Evolutionary conservation across 2,329 filamentous ascomycete species (phyloP).

Genomic region (Aspergillus pseudotamarii): DNA sequence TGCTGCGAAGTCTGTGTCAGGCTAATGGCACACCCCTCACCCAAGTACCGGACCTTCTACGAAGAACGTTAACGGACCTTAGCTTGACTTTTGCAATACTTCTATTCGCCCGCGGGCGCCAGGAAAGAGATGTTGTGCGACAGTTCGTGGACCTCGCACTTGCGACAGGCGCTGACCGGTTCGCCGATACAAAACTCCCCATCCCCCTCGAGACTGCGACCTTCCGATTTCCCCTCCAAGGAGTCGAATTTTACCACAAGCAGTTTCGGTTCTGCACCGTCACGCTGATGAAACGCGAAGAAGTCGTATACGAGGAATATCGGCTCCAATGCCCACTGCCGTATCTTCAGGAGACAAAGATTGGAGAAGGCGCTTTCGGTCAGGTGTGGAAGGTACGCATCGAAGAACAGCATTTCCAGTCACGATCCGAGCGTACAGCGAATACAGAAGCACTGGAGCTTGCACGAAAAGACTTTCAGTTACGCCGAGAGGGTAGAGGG

Average conservation of each 20-base stretch:
- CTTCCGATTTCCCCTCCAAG: constrained; percentile 16
- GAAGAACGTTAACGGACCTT: constrained; percentile 23
- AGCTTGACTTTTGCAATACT: constrained; percentile 35
- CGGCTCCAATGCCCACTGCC: constrained; percentile 30
- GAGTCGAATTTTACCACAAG: constrained; percentile 32
- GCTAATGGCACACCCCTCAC: not conserved
- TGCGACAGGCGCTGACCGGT: not conserved
- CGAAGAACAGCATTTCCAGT: constrained; percentile 39
- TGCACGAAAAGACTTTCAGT: constrained; percentile 44
- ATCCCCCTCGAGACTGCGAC: constrained; percentile 6
- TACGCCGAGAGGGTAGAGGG: constrained; percentile 18
- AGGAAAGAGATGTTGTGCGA: constrained; percentile 24
- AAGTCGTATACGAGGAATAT: constrained; percentile 27
- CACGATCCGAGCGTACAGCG: constrained; percentile 13
- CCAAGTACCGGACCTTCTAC: not conserved
- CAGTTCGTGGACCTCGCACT: constrained; percentile 13
- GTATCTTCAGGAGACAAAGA: constrained; percentile 35
- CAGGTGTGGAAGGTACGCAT: constrained; percentile 33
- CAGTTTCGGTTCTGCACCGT: constrained; percentile 40
- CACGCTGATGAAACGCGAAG: constrained; percentile 29
- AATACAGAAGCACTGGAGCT: constrained; percentile 21
- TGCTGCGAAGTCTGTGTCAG: constrained; percentile 6
- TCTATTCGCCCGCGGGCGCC: constrained; percentile 31
- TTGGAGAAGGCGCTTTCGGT: constrained; percentile 38
- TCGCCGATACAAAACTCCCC: constrained; percentile 15